Percentiles rank a stretch among this genome's conserved stretches.
Evolutionary conservation across 805 yeast genomes (phyloP).

Genomic region (Saccharomycopsis javanensis): DNA sequence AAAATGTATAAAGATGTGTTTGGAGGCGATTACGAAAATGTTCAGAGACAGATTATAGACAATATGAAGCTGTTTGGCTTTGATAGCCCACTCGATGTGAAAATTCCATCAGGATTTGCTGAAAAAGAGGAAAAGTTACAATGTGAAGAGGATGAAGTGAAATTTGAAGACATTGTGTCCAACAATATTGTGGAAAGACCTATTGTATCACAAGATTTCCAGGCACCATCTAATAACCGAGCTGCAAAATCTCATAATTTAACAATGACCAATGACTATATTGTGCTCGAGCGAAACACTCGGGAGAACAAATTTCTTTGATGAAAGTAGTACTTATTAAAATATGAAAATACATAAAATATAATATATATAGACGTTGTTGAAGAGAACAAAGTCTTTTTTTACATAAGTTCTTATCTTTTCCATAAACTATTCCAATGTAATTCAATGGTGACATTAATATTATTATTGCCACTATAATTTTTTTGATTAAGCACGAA

Average conservation of each 20-base stretch:
- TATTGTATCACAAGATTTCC: neutral
- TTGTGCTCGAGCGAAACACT: neutral
- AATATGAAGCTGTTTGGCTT: conserved; percentile 8
- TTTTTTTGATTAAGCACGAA: too few relatives aligned
- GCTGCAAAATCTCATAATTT: neutral
- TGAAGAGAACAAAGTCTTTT: too few relatives aligned
- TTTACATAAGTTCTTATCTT: too few relatives aligned
- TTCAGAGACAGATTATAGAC: conserved; percentile 9
- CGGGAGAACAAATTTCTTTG: neutral
- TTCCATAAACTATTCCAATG: too few relatives aligned
- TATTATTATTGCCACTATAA: too few relatives aligned
- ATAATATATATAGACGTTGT: neutral
- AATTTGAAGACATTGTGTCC: conserved; percentile 14
- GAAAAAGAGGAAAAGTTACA: neutral
- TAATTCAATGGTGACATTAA: too few relatives aligned
- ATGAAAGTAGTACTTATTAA: too few relatives aligned
- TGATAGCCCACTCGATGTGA: neutral
- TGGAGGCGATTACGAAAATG: conserved; percentile 13
- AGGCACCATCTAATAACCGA: neutral
- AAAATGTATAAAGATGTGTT: conserved; percentile 17
- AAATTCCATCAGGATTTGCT: neutral
- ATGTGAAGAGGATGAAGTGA: conserved; percentile 6
- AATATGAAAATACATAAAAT: neutral
- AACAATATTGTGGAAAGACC: conserved; percentile 10
- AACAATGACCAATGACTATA: neutral